phyloP scores from a whole-genome alignment of 176 grass and related monocot species.

The Puya raimondii region DNA sequence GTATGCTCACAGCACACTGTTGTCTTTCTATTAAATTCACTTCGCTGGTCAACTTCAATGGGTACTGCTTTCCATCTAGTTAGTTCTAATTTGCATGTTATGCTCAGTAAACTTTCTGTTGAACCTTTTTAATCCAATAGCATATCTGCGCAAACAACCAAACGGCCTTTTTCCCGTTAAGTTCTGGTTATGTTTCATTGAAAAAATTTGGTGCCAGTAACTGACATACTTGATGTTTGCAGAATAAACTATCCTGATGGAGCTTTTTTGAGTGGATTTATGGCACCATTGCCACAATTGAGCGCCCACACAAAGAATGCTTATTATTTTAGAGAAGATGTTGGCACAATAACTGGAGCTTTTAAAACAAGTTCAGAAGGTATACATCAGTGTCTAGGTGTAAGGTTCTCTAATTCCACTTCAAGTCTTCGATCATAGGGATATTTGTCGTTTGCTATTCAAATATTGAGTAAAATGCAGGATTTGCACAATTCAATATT shows the following conservation, averaged over 20 bases:
- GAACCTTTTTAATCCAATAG: too few species aligned
- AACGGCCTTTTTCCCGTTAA: too few species aligned
- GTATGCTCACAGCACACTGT: too few species aligned
- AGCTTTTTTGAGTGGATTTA: conserved; percentile 47
- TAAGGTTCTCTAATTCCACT: background rate
- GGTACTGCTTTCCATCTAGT: too few species aligned
- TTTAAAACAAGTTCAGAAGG: conserved; percentile 18
- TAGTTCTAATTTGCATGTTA: too few species aligned
- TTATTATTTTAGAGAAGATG: conserved; percentile 39
- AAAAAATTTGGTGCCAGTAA: background rate
- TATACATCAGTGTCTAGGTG: conserved; percentile 1
- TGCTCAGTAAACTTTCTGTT: too few species aligned
- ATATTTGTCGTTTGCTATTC: background rate
- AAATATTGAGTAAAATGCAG: background rate
- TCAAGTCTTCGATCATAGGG: background rate
- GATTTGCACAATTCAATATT: background rate
- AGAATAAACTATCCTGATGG: conserved; percentile 46
- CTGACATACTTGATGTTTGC: conserved; percentile 20
- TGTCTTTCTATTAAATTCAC: too few species aligned
- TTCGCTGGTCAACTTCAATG: too few species aligned
- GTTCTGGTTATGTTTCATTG: too few species aligned
- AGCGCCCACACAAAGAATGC: conserved; percentile 34
- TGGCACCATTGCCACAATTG: conserved; percentile 35
- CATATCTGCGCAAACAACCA: too few species aligned
- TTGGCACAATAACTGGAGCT: conserved; percentile 23